Evolutionary conservation across 192 early-diverging fungal genomes (phyloP).

Genomic region (Oehlia diaphana): DNA sequence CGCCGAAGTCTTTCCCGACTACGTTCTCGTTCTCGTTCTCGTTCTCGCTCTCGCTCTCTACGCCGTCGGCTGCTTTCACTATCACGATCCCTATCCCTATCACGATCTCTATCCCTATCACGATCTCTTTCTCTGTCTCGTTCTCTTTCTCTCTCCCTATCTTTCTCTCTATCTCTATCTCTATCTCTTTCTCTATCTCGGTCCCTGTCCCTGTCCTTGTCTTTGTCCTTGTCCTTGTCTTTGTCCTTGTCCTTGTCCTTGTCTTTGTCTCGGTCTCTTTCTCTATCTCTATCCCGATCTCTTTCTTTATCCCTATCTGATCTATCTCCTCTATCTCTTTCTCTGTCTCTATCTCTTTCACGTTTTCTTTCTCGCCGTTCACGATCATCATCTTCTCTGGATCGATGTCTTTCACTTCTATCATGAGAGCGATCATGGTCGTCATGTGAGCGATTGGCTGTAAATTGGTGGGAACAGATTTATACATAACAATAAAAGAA

Average conservation of each 20-base stretch:
- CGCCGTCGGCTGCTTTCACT: constrained; percentile 39
- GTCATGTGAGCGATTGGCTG: constrained; percentile 8
- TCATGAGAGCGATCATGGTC: constrained; percentile 37
- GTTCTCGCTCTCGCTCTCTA: constrained; percentile 49
- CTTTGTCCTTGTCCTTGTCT: constrained; percentile 29
- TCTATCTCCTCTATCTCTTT: constrained; percentile 33
- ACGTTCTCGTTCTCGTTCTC: constrained; percentile 34
- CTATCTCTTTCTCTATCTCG: constrained; percentile 36
- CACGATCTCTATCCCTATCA: constrained; percentile 14
- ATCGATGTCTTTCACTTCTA: constrained; percentile 35
- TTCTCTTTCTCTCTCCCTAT: constrained; percentile 43
- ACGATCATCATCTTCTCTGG: constrained; percentile 36
- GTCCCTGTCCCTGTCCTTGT: constrained; percentile 42
- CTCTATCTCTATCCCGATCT: constrained; percentile 38
- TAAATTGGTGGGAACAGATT: not conserved
- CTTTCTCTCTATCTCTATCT: constrained; percentile 33
- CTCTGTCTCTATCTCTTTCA: constrained; percentile 38
- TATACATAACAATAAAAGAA: constrained; percentile 14
- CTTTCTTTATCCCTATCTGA: constrained; percentile 40
- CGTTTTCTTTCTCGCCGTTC: constrained; percentile 41
- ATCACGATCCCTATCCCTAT: constrained; percentile 8
- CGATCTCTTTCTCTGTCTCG: constrained; percentile 36
- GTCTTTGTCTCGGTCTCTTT: constrained; percentile 25
- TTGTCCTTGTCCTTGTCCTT: constrained; percentile 26
- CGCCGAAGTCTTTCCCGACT: constrained; percentile 31